Evolutionary conservation across 179 eudicot species (phyloP).

Genomic region (Corrigiola litoralis): DNA sequence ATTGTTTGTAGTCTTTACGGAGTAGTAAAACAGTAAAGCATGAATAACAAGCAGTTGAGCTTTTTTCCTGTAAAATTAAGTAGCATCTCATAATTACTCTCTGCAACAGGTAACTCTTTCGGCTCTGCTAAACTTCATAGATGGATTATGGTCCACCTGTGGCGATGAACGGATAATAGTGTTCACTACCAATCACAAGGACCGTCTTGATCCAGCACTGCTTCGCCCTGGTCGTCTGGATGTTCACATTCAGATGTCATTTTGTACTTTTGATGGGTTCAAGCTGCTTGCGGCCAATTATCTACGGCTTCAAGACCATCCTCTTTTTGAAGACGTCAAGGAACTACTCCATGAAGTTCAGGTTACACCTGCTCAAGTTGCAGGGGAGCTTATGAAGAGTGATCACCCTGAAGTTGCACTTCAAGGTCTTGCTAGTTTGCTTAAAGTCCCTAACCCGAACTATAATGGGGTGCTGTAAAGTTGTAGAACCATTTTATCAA

Average conservation of each 20-base stretch:
- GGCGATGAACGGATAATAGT: constrained; percentile 39
- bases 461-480: too few species aligned
- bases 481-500: too few species aligned
- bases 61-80: too few species aligned
- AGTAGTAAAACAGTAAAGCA: too few species aligned
- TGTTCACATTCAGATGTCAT: constrained; percentile 39
- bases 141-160: constrained; percentile 42
- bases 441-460: constrained; percentile 4
- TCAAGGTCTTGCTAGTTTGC: constrained; percentile 14
- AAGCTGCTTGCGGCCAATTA: constrained; percentile 33
- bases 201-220: constrained; percentile 40
- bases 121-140: constrained; percentile 35
- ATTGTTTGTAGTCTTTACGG: not conserved
- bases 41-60: too few species aligned
- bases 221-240: constrained; percentile 44
- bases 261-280: constrained; percentile 29
- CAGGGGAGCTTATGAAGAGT: constrained; percentile 39
- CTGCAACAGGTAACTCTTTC: constrained; percentile 29
- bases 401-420: constrained; percentile 23
- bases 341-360: constrained; percentile 15
- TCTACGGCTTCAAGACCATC: constrained; percentile 27
- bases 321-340: constrained; percentile 13
- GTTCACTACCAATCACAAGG: constrained; percentile 40
- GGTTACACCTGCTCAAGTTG: constrained; percentile 40
- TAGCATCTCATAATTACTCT: not conserved